Conservation (phyloP, 2,329 filamentous ascomycete species). For the Aureobasidium sp. region DNA sequence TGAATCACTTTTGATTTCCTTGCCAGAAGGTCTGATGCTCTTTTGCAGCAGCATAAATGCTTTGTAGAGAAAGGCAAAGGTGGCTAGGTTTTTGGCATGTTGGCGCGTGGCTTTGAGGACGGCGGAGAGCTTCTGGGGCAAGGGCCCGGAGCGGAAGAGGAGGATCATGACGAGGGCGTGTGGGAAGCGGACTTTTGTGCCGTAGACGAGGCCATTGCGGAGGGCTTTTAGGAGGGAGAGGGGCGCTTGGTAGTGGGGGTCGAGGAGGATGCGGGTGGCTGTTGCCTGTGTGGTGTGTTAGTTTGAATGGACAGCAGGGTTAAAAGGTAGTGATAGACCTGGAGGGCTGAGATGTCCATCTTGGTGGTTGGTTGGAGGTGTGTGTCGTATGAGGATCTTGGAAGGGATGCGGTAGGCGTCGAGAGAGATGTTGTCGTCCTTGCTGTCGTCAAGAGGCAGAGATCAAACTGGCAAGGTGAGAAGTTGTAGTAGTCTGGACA, state of each 20-base stretch:
- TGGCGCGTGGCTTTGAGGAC: conserved; percentile 80
- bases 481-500: neutral
- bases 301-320: too few relatives aligned
- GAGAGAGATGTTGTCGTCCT: neutral
- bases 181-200: conserved; percentile 93
- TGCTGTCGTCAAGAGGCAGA: neutral
- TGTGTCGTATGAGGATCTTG: neutral
- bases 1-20: conserved; percentile 66
- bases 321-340: neutral
- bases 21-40: conserved; percentile 32
- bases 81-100: conserved; percentile 84
- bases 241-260: conserved; percentile 77
- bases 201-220: conserved; percentile 95
- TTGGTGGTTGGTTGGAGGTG: neutral
- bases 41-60: conserved; percentile 66
- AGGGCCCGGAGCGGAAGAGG: conserved; percentile 78
- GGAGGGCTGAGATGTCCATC: conserved; percentile 9
- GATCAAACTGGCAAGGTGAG: neutral
- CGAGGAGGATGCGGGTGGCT: conserved; percentile 67
- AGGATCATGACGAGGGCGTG: conserved; percentile 98
- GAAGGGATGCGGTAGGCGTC: neutral
- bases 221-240: conserved; percentile 84
- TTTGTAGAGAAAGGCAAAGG: conserved; percentile 90
- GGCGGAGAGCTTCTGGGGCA: conserved; percentile 68
- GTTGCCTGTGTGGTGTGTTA: conserved; percentile 56